phyloP scores from a whole-genome alignment of 1,284 basidiomycete species.

The Schizopora paradoxa region DNA sequence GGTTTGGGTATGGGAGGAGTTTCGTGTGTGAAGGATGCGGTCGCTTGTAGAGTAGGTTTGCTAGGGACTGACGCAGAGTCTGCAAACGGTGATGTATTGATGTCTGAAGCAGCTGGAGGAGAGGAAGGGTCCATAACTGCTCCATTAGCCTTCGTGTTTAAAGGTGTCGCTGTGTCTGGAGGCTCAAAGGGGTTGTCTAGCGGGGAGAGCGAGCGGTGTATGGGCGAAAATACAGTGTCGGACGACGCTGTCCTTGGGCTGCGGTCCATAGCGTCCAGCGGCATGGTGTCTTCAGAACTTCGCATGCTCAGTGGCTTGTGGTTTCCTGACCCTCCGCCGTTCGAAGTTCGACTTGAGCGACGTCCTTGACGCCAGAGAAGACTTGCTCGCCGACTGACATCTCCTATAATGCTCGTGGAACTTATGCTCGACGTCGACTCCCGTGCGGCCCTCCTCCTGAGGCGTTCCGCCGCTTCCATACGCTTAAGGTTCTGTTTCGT shows the following conservation, averaged over 20 bases:
- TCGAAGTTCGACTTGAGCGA: constrained; percentile 28
- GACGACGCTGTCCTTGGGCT: constrained; percentile 43
- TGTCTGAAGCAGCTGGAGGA: constrained; percentile 5
- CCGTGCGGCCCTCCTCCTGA: constrained; percentile 59
- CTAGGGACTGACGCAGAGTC: not conserved
- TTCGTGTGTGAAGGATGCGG: constrained; percentile 20
- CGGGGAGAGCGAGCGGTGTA: constrained; percentile 16
- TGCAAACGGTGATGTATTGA: constrained; percentile 7
- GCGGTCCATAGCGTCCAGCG: constrained; percentile 21
- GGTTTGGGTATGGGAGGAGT: constrained; percentile 30
- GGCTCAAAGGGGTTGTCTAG: constrained; percentile 39
- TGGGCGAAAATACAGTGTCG: constrained; percentile 27
- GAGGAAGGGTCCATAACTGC: constrained; percentile 14
- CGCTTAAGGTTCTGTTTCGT: constrained; percentile 57
- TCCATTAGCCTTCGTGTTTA: constrained; percentile 5
- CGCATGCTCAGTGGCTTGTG: constrained; percentile 44
- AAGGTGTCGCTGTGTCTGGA: constrained; percentile 20
- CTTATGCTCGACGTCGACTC: constrained; percentile 34
- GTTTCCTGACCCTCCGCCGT: constrained; percentile 32
- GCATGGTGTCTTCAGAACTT: constrained; percentile 33
- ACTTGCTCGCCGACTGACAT: constrained; percentile 51
- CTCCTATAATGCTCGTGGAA: constrained; percentile 44
- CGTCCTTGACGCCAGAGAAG: constrained; percentile 41
- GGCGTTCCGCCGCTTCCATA: constrained; percentile 70
- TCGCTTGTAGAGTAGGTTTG: constrained; percentile 13